Evolutionary conservation across 2,329 filamentous ascomycete species (phyloP), one percentile per base, ranked within the genome.

Genomic region (Lasiodiplodia gonubiensis): DNA sequence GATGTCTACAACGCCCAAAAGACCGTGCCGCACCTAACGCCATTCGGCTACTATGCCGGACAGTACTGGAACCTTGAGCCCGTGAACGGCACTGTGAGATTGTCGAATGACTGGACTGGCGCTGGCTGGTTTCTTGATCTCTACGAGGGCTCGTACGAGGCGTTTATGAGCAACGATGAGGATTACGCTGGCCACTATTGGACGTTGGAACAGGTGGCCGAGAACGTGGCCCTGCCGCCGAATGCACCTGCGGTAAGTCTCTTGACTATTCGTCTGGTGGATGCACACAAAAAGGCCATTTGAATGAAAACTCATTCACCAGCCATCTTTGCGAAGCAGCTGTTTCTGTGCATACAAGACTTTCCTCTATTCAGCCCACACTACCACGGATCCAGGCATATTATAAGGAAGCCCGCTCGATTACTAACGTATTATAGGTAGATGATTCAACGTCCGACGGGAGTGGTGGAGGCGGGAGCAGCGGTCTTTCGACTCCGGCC

Each of bases 21-120:
- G 46, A 23, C 39, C 2, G n/a, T 59, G 11, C 65, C 65, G 35
- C 65, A 52, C 25, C 46, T 67, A 21, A 30, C 65, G 16, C 54
- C 65, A 2, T 67, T 46, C 42, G 55, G 55, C 46, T 60, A 52
- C 33, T 52, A 67, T 25, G 21, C 53, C 27, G 65, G 65, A 8
- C 65, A 67, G 55, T 67, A 67, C 54, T 67, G 65, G 65, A 33
- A 14, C 21, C 18, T 67, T 21, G 11, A 37, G 8, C 16, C 48
- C 7, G n/a, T 4, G 16, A 27, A n/a, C 14, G 54, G 48, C 25
- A 6, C n/a, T 12, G 27, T 67, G 16, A 46, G 53, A 25, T 27
- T 67, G 21, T 60, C 65, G 12, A 67, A 67, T 14, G 53, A 67
- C n/a, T 60, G 54, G 42, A 60, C 65, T 18, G 65, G 65, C 5